A percentile compares a stretch with the other conserved stretches of the same genome.
phyloP scores from a whole-genome alignment of 1,284 basidiomycete species.

The Cutaneotrichosporon dermatis region DNA sequence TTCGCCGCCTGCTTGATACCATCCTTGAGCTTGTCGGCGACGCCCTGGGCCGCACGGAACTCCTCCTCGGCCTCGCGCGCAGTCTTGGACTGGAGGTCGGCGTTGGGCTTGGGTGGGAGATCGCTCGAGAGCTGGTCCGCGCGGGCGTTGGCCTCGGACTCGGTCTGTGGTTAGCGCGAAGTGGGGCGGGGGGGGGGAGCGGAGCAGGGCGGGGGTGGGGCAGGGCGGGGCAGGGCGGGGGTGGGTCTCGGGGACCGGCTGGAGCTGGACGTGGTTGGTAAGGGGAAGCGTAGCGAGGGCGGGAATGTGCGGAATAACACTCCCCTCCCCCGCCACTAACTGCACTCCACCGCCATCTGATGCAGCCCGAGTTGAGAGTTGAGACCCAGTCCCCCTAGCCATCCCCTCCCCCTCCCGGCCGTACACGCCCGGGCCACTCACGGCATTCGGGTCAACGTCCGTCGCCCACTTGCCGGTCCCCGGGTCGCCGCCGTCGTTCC shows the following conservation, averaged over 20 bases:
- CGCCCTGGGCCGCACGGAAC: neutral
- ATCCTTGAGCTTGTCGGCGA: neutral
- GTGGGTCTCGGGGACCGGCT: too few species aligned
- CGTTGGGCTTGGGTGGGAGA: slow-evolving; percentile 1
- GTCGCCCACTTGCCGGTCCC: neutral
- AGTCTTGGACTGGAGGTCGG: slow-evolving; percentile 8
- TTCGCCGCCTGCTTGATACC: neutral
- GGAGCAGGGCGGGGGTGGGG: too few species aligned
- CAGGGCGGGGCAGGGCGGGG: too few species aligned
- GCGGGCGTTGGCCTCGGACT: slow-evolving; percentile 14
- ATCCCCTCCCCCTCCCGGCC: too few species aligned
- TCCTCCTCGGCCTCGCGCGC: slow-evolving; percentile 1
- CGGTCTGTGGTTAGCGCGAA: slow-evolving; percentile 8
- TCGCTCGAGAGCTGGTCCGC: slow-evolving; percentile 5
- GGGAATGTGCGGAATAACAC: too few species aligned
- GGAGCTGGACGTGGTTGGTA: too few species aligned
- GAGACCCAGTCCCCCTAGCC: too few species aligned
- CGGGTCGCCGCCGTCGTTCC: neutral
- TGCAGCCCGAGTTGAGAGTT: too few species aligned
- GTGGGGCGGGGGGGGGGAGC: too few species aligned
- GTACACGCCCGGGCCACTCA: neutral
- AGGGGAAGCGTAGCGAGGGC: too few species aligned
- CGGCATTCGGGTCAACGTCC: neutral
- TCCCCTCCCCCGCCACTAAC: too few species aligned
- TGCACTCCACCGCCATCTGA: too few species aligned